Evolutionary conservation across 495 filamentous ascomycete genomes (phyloP), one percentile per base, ranked within the genome.

Genomic region (Venustampulla echinocandica): DNA sequence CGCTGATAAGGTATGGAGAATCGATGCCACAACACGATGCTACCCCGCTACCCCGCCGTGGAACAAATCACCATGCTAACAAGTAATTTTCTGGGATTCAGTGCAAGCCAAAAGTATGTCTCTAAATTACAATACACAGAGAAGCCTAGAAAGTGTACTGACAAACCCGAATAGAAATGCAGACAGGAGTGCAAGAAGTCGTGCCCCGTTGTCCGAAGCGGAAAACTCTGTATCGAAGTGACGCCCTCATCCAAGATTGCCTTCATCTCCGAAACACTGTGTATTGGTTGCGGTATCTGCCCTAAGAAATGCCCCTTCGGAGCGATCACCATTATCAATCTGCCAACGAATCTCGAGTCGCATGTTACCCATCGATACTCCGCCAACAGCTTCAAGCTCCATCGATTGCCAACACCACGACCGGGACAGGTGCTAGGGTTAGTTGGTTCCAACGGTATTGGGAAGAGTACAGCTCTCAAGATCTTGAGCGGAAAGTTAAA

Each of bases 261-360:
- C 58, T 98, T 97, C 75, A 97, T 98, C 57, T 95, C 90, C 42
- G 92, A 97, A 62, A 76, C 77, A 41, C 76, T 94, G 27, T 95
- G 89, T 68, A 95, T 97, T 56, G 93, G 93, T 69, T 97, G 92
- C 63, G 92, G 93, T 80, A 98, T 98, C 68, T 98, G 92, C 61
- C 87, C 88, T 21, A 97, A 97, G 72, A 95, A 96, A 67, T 97
- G 92, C 67, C 92, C 92, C n/a, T 98, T 98, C 65, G 85, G 87
- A 57, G 92, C 93, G 47, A 98, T 98, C 68, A 88, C 89, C 62
- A 97, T 98, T 64, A 97, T 98, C 86, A 97, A 97, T 69, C 68
- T 98, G 68, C 92, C 93, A 46, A 97, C 92, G 66, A 98, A 97
- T 67, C 80, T 98, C 63, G 92, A 98, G 65, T 90, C 81, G 47